These are phyloP conservation scores for Stylosanthes scabra DNA, from an alignment of 331 rosid genomes.

Conservation along the genomic window DNA sequence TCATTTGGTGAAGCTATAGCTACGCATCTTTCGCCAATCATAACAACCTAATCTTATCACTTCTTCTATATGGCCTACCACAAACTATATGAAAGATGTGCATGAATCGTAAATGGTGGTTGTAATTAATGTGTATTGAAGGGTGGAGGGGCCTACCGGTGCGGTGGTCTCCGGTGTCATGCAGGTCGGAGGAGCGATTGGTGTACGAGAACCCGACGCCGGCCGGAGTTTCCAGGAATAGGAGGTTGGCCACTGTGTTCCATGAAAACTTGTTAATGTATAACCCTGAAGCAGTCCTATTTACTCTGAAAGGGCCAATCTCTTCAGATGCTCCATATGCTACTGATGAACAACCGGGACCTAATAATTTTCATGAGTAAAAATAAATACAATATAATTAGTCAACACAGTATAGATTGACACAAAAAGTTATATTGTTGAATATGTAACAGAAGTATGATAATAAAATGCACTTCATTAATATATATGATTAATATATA, in stretches of 20 bases:
- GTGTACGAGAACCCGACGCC: conserved; percentile 96
- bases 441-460: too few species aligned
- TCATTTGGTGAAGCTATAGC: conserved; percentile 26
- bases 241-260: conserved; percentile 84
- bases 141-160: conserved; percentile 62
- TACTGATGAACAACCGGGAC: conserved; percentile 99
- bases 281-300: conserved; percentile 76
- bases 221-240: conserved; percentile 90
- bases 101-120: conserved; percentile 32
- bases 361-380: too few species aligned
- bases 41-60: conserved; percentile 36
- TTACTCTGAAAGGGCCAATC: conserved; percentile 89
- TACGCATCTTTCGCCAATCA: conserved; percentile 25
- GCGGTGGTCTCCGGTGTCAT: conserved; percentile 84
- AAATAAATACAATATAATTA: too few species aligned
- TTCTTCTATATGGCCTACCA: conserved; percentile 48
- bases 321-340: conserved; percentile 99
- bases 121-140: conserved; percentile 18
- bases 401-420: too few species aligned
- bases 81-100: conserved; percentile 22
- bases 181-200: conserved; percentile 79
- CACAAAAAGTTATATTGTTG: too few species aligned
- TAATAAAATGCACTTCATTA: too few species aligned
- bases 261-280: conserved; percentile 87
- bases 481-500: too few species aligned